phyloP scores from a whole-genome alignment of 1,139 yeast species.

The Geotrichum australiense region DNA sequence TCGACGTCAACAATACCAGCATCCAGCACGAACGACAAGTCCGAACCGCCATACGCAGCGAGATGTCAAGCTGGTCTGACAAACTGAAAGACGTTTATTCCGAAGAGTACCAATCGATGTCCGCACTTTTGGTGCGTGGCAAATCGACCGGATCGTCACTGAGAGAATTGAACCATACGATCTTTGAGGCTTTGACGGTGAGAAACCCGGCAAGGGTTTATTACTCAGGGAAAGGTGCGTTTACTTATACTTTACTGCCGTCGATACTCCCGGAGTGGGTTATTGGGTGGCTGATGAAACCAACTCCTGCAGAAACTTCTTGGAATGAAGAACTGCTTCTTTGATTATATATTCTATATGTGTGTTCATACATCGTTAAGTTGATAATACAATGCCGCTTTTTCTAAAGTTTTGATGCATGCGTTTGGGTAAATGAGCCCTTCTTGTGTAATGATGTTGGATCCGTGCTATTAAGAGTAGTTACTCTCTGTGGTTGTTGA shows the following conservation, averaged over 20 bases:
- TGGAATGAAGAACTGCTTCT: conserved; percentile 4
- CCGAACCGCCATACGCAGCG: conserved; percentile 34
- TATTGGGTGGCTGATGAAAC: conserved; percentile 33
- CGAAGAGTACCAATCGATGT: conserved; percentile 29
- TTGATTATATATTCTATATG: too few species aligned
- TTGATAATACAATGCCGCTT: too few species aligned
- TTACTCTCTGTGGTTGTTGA: neutral
- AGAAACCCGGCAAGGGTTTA: conserved; percentile 31
- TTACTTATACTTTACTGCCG: conserved; percentile 32
- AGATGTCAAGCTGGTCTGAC: conserved; percentile 38
- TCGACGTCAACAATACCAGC: conserved; percentile 32
- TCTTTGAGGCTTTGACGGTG: conserved; percentile 33
- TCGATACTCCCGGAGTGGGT: conserved; percentile 32
- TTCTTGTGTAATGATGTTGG: too few species aligned
- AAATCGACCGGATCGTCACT: conserved; percentile 32
- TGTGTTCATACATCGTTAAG: too few species aligned
- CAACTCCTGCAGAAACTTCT: conserved; percentile 11
- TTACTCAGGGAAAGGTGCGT: conserved; percentile 37
- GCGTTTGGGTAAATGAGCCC: too few species aligned
- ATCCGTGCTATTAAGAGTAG: too few species aligned
- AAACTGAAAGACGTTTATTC: conserved; percentile 35
- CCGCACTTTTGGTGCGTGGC: conserved; percentile 30
- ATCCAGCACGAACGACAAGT: conserved; percentile 29
- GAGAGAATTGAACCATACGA: conserved; percentile 31
- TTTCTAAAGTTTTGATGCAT: too few species aligned